A percentile compares a stretch with the other conserved stretches of the same genome.
Conservation (phyloP, 257 asterid species). For the Datura wrightii region DNA sequence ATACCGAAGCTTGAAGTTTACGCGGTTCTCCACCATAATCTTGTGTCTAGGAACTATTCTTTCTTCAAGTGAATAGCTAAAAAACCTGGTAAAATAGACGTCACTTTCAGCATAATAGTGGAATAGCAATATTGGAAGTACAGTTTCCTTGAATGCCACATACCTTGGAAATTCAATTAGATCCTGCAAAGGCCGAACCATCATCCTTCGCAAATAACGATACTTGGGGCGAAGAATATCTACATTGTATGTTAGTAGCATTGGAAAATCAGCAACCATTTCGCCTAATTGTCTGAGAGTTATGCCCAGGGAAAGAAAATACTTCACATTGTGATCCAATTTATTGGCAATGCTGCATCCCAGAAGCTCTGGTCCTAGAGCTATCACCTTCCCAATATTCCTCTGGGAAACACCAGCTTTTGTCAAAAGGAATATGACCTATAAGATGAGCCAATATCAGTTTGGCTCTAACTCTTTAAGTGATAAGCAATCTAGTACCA, state of each 20-base stretch:
- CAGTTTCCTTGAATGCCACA: neutral
- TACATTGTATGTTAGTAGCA: slow-evolving; percentile 77
- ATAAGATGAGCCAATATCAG: slow-evolving; percentile 8
- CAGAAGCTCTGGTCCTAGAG: slow-evolving; percentile 75
- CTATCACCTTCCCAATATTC: slow-evolving; percentile 84
- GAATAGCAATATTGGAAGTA: neutral
- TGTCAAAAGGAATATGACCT: slow-evolving; percentile 86
- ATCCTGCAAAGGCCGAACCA: slow-evolving; percentile 87
- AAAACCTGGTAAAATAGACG: slow-evolving; percentile 65
- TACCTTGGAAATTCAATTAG: slow-evolving; percentile 94
- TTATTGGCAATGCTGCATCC: slow-evolving; percentile 92
- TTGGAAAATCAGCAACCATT: slow-evolving; percentile 86
- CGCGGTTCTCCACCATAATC: slow-evolving; percentile 69
- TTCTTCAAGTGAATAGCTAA: slow-evolving; percentile 90
- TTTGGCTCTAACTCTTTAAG: neutral
- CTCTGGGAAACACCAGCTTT: slow-evolving; percentile 80
- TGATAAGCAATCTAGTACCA: neutral
- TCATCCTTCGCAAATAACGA: slow-evolving; percentile 75
- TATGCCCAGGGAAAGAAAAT: slow-evolving; percentile 85
- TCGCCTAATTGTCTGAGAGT: slow-evolving; percentile 64
- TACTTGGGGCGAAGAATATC: slow-evolving; percentile 91
- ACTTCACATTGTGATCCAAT: slow-evolving; percentile 84
- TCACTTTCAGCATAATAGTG: neutral
- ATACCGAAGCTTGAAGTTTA: slow-evolving; percentile 80
- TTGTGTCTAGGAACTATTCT: slow-evolving; percentile 81